Evolutionary conservation across 139 green algal genomes (phyloP).

Genomic region (Desmodesmus armatus): DNA sequence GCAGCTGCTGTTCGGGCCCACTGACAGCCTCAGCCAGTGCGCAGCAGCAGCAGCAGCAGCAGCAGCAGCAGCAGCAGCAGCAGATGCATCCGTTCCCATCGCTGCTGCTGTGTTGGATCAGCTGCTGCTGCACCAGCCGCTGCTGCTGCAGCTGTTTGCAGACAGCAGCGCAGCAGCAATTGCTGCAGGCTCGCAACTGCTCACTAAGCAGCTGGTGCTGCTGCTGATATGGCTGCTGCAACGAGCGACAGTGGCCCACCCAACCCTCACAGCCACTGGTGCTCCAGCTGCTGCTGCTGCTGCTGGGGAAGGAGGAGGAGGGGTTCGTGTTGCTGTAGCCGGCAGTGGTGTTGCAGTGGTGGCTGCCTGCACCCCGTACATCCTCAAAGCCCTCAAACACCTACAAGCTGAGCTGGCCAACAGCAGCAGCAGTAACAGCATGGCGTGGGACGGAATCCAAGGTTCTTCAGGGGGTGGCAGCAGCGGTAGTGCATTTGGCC

Average conservation of each 20-base stretch:
- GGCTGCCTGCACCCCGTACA: neutral
- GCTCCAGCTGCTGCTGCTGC: neutral
- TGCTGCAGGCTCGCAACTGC: neutral
- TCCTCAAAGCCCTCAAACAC: neutral
- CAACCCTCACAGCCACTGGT: neutral
- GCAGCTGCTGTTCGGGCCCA: too few species aligned
- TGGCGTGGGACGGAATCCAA: neutral
- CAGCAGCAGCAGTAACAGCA: slow-evolving; percentile 24
- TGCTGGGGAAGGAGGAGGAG: neutral
- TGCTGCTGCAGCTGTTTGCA: neutral
- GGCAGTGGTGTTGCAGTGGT: neutral
- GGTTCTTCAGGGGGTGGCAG: too few species aligned
- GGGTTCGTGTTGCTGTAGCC: too few species aligned
- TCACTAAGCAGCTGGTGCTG: slow-evolving; percentile 7
- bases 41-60: slow-evolving; percentile 1
- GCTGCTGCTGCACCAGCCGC: slow-evolving; percentile 7
- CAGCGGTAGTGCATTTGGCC: too few species aligned
- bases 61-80: slow-evolving; percentile 27
- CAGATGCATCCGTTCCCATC: neutral
- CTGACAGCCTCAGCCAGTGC: too few species aligned
- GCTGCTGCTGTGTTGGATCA: neutral
- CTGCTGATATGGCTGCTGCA: slow-evolving; percentile 18
- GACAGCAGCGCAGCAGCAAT: neutral
- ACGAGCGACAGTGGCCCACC: neutral
- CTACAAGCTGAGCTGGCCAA: neutral